phyloP scores from a whole-genome alignment of 805 yeast species.

The Pichia ethanolica region DNA sequence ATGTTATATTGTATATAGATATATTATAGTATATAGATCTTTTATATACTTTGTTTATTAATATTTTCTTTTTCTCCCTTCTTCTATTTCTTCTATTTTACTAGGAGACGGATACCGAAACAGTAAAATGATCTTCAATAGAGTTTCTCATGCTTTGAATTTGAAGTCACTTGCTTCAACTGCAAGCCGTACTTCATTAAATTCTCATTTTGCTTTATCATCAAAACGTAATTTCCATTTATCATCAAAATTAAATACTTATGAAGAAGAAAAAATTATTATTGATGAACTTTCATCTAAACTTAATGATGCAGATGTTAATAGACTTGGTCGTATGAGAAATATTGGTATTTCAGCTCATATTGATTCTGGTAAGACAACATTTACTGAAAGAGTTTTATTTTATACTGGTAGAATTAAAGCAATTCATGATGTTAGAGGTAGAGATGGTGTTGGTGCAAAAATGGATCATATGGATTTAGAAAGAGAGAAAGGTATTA shows the following conservation, averaged over 20 bases:
- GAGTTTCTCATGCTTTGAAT: slow-evolving; percentile 2
- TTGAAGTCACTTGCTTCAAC: slow-evolving; percentile 5
- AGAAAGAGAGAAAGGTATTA: slow-evolving; percentile 97
- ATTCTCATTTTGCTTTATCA: background rate
- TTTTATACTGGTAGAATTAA: slow-evolving; percentile 95
- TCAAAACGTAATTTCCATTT: slow-evolving; percentile 28
- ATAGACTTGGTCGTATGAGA: slow-evolving; percentile 56
- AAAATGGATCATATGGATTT: slow-evolving; percentile 99
- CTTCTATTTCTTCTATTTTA: too few relatives aligned
- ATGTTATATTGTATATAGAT: too few relatives aligned
- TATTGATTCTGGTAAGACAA: slow-evolving; percentile 96
- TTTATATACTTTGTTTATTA: too few relatives aligned
- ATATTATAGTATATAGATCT: too few relatives aligned
- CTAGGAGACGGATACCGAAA: background rate
- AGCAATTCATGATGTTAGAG: slow-evolving; percentile 94
- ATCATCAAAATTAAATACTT: slow-evolving; percentile 31
- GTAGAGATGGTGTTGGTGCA: slow-evolving; percentile 96
- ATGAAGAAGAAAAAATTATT: slow-evolving; percentile 67
- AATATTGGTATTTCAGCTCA: slow-evolving; percentile 98
- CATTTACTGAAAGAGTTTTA: slow-evolving; percentile 94
- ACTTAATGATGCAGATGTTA: slow-evolving; percentile 45
- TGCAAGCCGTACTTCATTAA: background rate
- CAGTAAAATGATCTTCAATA: slow-evolving; percentile 2
- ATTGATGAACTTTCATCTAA: slow-evolving; percentile 49
- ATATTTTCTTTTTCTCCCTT: too few relatives aligned